Base-by-base conservation (phyloP, 257 asterid genomes). In the Thymus mandschuricus region DNA sequence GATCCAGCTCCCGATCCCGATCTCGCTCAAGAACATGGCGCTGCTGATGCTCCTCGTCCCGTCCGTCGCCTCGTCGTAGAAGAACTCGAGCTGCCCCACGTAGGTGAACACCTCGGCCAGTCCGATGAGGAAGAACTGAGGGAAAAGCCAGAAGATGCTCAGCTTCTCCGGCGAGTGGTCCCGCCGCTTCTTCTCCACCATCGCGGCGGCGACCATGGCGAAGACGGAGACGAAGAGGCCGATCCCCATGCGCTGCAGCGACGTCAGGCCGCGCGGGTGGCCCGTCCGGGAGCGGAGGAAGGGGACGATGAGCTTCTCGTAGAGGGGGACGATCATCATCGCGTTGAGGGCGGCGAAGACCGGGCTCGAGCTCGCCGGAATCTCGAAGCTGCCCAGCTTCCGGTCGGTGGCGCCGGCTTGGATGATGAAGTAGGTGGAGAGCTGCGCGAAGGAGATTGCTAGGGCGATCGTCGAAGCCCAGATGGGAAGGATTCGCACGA, bases 1-100 rank as follows among this genome's bases (percentile, higher is more conserved):
- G 38, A 90, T 74, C 97, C 97, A 90, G 33, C 93, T 88, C 61
- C 97, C 96, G 2, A 90, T 85, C 75, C 97, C 97, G 13, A 90
- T 86, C 80, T 88, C 93, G 58, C 97, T 85, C 79, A 90, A 73
- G 72, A 90, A 88, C 71, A 90, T 5, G 5, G 97, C 97, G n/a
- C 97, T 90, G 41, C 96, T 85, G 0, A 88, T 72, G 64, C 97
- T 90, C 57, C 92, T 79, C 41, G 96, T 90, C 46, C 97, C 97
- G 3, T 88, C 97, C 0, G 90, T 88, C 0, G 96, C 84, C 81
- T 85, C 96, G 0, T 90, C 91, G 60, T 88, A 90, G 79, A 90
- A 90, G 29, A 90, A 88, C 51, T 90, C 97, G 15, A 90, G 52
- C 75, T 90, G 97, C 27, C 97, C 97, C 9, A 90, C 97, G 48